Base-by-base conservation (phyloP, 2,329 filamentous ascomycete species). In the Iodosphaeria phyllophila region DNA sequence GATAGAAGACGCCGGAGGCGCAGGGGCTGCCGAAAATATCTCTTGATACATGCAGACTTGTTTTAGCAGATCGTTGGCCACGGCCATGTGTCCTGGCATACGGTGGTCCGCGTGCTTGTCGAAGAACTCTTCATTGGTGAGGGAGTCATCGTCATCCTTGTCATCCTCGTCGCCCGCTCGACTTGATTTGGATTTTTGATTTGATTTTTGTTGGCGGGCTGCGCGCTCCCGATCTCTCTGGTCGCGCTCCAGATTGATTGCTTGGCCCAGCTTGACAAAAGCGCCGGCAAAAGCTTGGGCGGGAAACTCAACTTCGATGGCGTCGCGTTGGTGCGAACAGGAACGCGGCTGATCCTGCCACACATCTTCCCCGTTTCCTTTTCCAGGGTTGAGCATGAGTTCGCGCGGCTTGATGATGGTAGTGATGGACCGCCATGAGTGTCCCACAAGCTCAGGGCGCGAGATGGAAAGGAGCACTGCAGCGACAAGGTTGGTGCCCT, bases 41-140 rank as follows among this genome's bases (percentile, higher is more conserved):
- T 74, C 69, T 42, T 74, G 69, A 42, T 70, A 67, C 68, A 74
- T 74, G 41, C 64, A 64, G 22, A 73, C 65, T 42, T 62, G 60
- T 34, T 59, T 54, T 25, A 73, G 56, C 28, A 71, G 52, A 21
- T 70, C 63, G 37, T 62, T 61, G 13, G 43, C 43, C 12, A 29
- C 37, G 13, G 44, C 43, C 10, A 30, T 39, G 5, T 39, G 38
- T 21, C 37, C 34, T n/a, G n/a, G n/a, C n/a, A n/a, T n/a, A n/a
- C n/a, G n/a, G n/a, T n/a, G n/a, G n/a, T n/a, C n/a, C n/a, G n/a
- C n/a, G n/a, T n/a, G 13, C 12, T 18, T 22, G 32, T 18, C 0
- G 30, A 26, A 16, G 18, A 11, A 6, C 18, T 18, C 16, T 16
- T 14, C n/a, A 9, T 26, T 26, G n/a, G 28, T 18, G 6, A 32